These are phyloP conservation scores for Hysterium pulicare DNA, from an alignment of 2,329 filamentous ascomycete species.

Conservation along the genomic window DNA sequence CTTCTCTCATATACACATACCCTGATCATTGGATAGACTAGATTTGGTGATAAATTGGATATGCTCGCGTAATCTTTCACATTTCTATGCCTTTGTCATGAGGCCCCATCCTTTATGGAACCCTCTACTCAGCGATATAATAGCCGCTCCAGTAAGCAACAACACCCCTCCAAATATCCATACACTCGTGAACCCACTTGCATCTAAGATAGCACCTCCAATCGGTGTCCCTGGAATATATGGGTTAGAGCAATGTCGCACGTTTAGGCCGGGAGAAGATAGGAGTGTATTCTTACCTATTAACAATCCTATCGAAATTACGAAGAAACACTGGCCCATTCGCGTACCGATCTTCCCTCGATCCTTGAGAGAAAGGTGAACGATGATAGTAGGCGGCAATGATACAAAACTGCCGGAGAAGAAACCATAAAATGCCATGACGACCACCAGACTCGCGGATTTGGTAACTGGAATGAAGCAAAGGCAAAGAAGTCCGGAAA, in stretches of 20 bases:
- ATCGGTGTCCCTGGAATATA: no score
- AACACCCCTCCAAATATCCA: constrained; percentile 44
- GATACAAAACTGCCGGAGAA: constrained; percentile 48
- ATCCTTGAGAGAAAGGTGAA: constrained; percentile 41
- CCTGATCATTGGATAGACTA: no score
- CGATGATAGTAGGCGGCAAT: constrained; percentile 46
- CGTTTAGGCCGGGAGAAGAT: no score
- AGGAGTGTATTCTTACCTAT: no score
- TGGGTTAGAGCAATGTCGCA: no score
- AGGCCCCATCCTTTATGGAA: constrained; percentile 1
- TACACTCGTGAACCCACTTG: constrained; percentile 40
- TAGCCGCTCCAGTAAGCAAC: constrained; percentile 6
- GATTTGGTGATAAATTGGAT: no score
- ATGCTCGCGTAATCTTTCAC: no score
- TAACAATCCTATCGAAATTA: constrained; percentile 50
- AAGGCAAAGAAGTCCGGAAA: constrained; percentile 40
- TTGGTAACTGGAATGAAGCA: constrained; percentile 38
- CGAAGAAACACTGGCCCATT: constrained; percentile 55
- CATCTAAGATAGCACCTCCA: constrained; percentile 51
- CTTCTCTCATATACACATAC: no score
- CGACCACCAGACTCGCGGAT: constrained; percentile 38
- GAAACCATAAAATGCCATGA: constrained; percentile 48
- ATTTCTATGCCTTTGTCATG: no score
- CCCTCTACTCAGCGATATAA: constrained; percentile 4
- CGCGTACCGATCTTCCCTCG: constrained; percentile 49